These are phyloP conservation scores for Albugo laibachii DNA, from an alignment of 352 stramenopile genomes.

Conservation along the genomic window DNA sequence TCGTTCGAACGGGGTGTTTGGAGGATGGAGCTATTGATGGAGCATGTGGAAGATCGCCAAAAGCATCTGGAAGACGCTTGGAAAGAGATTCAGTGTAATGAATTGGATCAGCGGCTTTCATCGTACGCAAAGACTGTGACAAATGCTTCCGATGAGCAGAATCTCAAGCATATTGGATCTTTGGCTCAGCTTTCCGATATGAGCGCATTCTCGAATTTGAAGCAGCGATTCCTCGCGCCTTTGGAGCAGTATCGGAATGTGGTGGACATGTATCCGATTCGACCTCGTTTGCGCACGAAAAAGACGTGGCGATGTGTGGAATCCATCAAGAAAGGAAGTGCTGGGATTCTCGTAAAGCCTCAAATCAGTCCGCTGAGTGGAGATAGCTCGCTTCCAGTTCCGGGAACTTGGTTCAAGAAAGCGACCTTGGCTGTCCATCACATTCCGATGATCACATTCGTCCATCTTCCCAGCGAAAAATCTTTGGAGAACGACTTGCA, in stretches of 20 bases:
- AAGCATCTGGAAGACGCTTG: conserved; percentile 36
- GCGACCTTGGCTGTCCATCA: conserved; percentile 58
- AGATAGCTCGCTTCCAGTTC: conserved; percentile 62
- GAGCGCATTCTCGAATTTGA: conserved; percentile 25
- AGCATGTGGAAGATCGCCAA: conserved; percentile 28
- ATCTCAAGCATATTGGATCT: neutral
- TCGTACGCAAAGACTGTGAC: conserved; percentile 4
- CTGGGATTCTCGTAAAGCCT: conserved; percentile 77
- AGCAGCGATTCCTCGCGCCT: conserved; percentile 35
- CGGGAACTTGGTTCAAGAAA: conserved; percentile 74
- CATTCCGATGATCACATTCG: conserved; percentile 53
- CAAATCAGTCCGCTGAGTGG: conserved; percentile 82
- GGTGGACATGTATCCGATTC: conserved; percentile 25
- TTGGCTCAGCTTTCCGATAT: conserved; percentile 19
- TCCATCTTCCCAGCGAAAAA: conserved; percentile 16
- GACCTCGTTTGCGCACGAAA: conserved; percentile 59
- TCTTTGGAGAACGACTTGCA: conserved; percentile 21
- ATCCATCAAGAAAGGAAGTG: conserved; percentile 45
- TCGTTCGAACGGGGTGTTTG: conserved; percentile 53
- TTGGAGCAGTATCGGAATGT: conserved; percentile 42
- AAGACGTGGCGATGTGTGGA: conserved; percentile 71
- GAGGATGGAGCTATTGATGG: conserved; percentile 40
- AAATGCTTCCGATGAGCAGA: conserved; percentile 3
- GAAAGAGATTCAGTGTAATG: conserved; percentile 32
- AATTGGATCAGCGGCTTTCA: conserved; percentile 26